Conservation (phyloP, 1,139 yeast genomes). For the Pneumocystis canis region DNA sequence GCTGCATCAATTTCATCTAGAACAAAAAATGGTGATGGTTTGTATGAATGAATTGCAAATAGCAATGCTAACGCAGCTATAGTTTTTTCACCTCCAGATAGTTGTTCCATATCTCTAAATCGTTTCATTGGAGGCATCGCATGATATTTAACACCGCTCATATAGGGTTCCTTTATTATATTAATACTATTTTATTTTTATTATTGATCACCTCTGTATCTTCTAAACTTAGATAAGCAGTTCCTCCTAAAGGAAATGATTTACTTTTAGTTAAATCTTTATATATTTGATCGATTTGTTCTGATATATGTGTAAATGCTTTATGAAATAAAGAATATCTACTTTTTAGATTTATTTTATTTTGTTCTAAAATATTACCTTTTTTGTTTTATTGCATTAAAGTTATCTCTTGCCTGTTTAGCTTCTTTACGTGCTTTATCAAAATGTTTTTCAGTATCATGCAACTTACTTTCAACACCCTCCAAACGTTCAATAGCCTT, state of each 20-base stretch:
- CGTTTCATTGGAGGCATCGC: constrained; percentile 96
- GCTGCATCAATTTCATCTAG: constrained; percentile 97
- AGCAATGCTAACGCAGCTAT: constrained; percentile 87
- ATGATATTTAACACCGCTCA: constrained; percentile 71
- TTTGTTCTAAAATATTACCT: constrained; percentile 26
- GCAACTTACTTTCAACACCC: constrained; percentile 50
- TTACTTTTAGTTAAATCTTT: constrained; percentile 63
- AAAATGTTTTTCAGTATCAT: constrained; percentile 52
- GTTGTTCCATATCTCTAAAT: constrained; percentile 79
- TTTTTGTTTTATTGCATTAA: constrained; percentile 43
- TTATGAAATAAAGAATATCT: constrained; percentile 34
- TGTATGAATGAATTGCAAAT: constrained; percentile 80
- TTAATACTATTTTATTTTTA: background rate
- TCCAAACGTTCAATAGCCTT: constrained; percentile 64
- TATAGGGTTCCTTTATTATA: constrained; percentile 45
- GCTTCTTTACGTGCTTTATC: constrained; percentile 49
- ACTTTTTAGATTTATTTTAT: background rate
- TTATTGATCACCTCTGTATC: constrained; percentile 44
- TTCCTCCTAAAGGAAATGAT: constrained; percentile 71
- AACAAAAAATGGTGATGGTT: constrained; percentile 91
- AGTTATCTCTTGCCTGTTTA: constrained; percentile 39
- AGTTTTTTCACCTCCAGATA: constrained; percentile 95
- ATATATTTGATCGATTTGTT: constrained; percentile 61
- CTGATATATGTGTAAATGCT: constrained; percentile 65
- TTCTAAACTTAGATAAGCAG: constrained; percentile 75